Base-by-base conservation (phyloP, 192 early-diverging fungal genomes). In the Tieghemiomyces parasiticus region DNA sequence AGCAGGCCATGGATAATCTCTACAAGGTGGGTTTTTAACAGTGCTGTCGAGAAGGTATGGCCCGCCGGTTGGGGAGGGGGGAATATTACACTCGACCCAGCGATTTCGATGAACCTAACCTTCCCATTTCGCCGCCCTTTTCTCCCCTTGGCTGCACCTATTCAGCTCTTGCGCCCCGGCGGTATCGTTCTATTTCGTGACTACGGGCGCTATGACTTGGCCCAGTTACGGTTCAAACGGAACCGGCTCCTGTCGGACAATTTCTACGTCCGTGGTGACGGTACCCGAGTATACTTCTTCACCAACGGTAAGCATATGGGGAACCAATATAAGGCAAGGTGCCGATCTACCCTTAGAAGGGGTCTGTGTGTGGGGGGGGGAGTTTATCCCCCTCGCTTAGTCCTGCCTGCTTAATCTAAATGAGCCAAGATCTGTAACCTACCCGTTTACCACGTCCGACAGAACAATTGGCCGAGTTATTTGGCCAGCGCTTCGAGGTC, bases 211-310 rank as follows among this genome's bases (percentile, higher is more conserved):
- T 83, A 89, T 61, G 89, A 91, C 61, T 74, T 91, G 35, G 77
- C 89, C 6, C 89, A 91, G 70, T 67, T 91, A 44, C 75, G 89
- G 20, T 84, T 91, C 69, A 91, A 91, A 63, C 72, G 75, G 38
- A 74, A 75, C 38, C 71, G 89, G 9, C 62, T 86, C 60, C 68
- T 91, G 13, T 77, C 81, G 16, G 80, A 80, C 51, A 87, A 89
- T 72, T 82, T 91, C 59, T 91, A 91, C 66, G 77, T 83, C 60
- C 76, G 89, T 35, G 89, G 89, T 42, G 89, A 89, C 66, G 82
- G 85, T 29, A 91, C 87, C 4, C 72, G 80, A 35, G 85, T 86
- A 2, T 86, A 86, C 66, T 89, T 89, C 59, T 89, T 89, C 64
- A 85, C 81, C 19, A 74, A 81, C 63, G 77, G 74, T 24, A 69